Evolutionary conservation across 1,284 basidiomycete genomes (phyloP), one percentile per base, ranked within the genome.

Genomic region (Pseudozyma hubeiensis): DNA sequence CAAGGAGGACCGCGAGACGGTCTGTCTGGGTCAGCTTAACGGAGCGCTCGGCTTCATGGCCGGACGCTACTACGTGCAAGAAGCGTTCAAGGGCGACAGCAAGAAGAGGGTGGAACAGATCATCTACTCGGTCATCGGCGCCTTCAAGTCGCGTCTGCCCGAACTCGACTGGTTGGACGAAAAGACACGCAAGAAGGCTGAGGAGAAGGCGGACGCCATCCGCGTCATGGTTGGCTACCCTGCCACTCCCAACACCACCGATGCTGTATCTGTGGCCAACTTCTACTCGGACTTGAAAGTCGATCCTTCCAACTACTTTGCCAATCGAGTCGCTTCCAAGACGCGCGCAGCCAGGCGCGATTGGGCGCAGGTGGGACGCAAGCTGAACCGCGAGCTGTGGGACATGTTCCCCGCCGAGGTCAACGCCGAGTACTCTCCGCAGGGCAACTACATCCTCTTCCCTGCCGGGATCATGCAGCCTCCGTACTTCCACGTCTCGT

Each of bases 401-500:
- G 91, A 93, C 82, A 94, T 97, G 92, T 89, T 88, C 72, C 90
- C 93, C 0, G 90, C 91, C 13, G 85, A 86, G 53, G 85, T 84
- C 17, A 81, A 84, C 49, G 81, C 83, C 50, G 81, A 81, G 53
- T 83, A 82, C 76, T 75, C 61, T 77, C 78, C 81, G 35, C 70
- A 77, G 37, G 68, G 64, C 40, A 83, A 79, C 57, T 86, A 96
- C 90, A 96, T 97, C 63, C 93, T 95, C 16, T 97, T 99, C 87
- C 95, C 96, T 5, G 96, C 96, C 14, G 96, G 96, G 41, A 95
- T 98, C 81, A 86, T 98, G 44, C 93, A 92, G 79, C 90, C 92
- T 3, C 94, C 94, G 0, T 98, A 96, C 89, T 98, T 97, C 88
- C 89, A 89, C 13, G 87, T 89, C 58, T 87, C 90, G 63, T 97